Base-by-base conservation (phyloP, 2,329 filamentous ascomycete genomes). In the Stachybotrys elegans region DNA sequence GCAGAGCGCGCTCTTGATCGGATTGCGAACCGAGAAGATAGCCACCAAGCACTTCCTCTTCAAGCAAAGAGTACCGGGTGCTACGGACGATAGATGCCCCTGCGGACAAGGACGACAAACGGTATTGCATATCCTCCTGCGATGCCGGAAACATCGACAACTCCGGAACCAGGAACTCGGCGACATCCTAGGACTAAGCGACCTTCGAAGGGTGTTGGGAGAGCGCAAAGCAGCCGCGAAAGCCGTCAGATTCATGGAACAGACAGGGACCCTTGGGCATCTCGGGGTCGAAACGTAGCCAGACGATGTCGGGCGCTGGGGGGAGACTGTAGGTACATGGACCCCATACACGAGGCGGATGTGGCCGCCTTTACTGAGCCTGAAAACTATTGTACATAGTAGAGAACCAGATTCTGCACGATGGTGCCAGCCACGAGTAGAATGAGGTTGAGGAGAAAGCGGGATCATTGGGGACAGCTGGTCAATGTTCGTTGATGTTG, bases 11-110 rank as follows among this genome's bases (percentile, higher is more conserved):
- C 22, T 46, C 16, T 39, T 43, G 4, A 39, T 46, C 27, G 4
- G 42, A 34, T 8, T 48, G 17, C 36, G 37, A 22, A 48, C 42
- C 1, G 43, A 48, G n/a, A 45, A 46, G 42, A 48, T 48, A 20
- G 42, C 42, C 6, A 43, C 47, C 14, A 43, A 25, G 5, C 20
- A 44, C 13, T 48, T 50, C 23, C 43, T 45, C 43, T 45, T 45
- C 27, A 50, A 31, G 41, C 45, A 40, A 40, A 46, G 43, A 50
- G 43, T 46, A 31, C 43, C 25, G 21, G 45, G 40, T 11, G 22
- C 43, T n/a, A 43, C 36, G 13, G 37, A 44, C 38, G 40, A 38
- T 8, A 43, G 27, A 25, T 48, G 34, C 43, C 27, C 19, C 29
- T 50, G 22, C 37, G 9, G 38, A 17, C 41, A 48, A 44, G 41